phyloP scores from a whole-genome alignment of 192 early-diverging fungal species.

The Coemansia sp. region DNA sequence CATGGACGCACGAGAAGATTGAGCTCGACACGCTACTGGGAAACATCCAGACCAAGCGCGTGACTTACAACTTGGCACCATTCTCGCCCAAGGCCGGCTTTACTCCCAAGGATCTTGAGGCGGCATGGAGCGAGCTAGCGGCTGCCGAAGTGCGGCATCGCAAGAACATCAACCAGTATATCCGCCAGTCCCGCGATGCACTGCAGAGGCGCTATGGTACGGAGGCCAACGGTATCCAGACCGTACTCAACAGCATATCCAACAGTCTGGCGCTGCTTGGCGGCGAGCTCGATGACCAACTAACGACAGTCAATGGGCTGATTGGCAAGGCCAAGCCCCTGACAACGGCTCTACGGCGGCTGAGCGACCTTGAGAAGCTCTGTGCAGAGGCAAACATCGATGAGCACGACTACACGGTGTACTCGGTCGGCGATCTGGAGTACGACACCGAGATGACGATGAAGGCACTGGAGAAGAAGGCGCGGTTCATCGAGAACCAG shows the following conservation, averaged over 20 bases:
- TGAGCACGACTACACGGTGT: constrained; percentile 92
- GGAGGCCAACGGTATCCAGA: constrained; percentile 80
- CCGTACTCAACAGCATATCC: constrained; percentile 69
- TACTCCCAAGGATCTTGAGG: constrained; percentile 68
- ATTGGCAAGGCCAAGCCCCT: constrained; percentile 57
- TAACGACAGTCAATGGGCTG: constrained; percentile 64
- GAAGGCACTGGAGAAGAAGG: constrained; percentile 77
- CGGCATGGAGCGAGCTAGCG: constrained; percentile 72
- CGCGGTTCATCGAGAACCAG: constrained; percentile 93
- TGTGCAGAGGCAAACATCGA: constrained; percentile 86
- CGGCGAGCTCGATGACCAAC: constrained; percentile 75
- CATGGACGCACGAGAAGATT: constrained; percentile 87
- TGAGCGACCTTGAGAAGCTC: constrained; percentile 65
- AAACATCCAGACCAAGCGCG: constrained; percentile 96
- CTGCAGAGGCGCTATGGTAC: constrained; percentile 77
- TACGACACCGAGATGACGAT: constrained; percentile 83
- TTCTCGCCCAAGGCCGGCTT: constrained; percentile 78
- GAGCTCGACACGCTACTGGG: constrained; percentile 90
- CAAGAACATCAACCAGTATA: constrained; percentile 77
- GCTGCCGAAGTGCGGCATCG: constrained; percentile 76
- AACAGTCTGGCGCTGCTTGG: constrained; percentile 64
- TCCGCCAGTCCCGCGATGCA: constrained; percentile 80
- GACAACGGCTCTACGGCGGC: constrained; percentile 52
- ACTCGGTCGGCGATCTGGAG: constrained; percentile 82
- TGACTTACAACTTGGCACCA: constrained; percentile 87